phyloP scores from a whole-genome alignment of 371 early-diverging fungal species.

The Apophysomyces ossiformis region DNA sequence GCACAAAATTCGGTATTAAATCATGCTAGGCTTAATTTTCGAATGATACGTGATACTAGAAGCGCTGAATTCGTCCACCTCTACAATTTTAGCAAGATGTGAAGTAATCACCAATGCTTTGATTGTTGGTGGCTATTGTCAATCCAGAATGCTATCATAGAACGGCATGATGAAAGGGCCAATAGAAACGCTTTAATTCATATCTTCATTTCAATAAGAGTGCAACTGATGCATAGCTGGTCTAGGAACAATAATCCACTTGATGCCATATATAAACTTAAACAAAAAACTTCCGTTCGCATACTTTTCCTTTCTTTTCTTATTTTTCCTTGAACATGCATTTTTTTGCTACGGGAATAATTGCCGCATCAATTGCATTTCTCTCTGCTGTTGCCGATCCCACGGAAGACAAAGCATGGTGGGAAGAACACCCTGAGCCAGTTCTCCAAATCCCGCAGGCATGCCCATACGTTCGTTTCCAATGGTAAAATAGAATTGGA shows the following conservation, averaged over 20 bases:
- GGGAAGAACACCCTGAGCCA: neutral
- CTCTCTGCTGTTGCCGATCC: neutral
- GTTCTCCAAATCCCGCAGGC: neutral
- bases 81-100: too few relatives aligned
- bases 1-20: too few relatives aligned
- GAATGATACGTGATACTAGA: too few relatives aligned
- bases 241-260: neutral
- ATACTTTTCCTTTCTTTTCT: neutral
- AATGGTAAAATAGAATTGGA: neutral
- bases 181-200: neutral
- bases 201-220: neutral
- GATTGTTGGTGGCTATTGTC: too few relatives aligned
- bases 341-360: neutral
- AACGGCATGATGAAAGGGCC: too few relatives aligned
- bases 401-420: neutral
- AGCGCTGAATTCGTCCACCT: too few relatives aligned
- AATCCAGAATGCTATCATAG: too few relatives aligned
- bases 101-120: too few relatives aligned
- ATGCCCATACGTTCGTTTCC: neutral
- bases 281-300: neutral
- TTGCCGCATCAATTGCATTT: neutral
- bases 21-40: too few relatives aligned
- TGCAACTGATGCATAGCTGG: conserved; percentile 3
- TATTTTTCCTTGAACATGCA: neutral
- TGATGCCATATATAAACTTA: neutral